Percentiles rank a stretch among this genome's conserved stretches.
Evolutionary conservation across 768 basidiomycete genomes (phyloP).

Genomic region (Kwoniella sp.): DNA sequence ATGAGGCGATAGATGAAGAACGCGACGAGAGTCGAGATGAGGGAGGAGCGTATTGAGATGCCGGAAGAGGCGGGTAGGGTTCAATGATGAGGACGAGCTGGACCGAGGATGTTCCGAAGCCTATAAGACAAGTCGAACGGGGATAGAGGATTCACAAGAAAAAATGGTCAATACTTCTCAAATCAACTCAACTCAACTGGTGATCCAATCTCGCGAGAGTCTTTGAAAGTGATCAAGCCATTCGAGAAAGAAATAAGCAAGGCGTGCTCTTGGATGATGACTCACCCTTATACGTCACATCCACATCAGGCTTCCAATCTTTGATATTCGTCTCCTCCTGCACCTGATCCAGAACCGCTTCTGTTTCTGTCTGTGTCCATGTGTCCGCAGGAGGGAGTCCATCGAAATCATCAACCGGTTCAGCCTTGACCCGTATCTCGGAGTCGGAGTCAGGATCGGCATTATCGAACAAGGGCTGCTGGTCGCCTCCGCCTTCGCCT

Average conservation of each 20-base stretch:
- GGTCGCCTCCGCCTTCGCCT: not conserved
- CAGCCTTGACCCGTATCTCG: conserved; percentile 26
- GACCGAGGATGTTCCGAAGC: conserved; percentile 54
- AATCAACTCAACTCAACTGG: too few relatives aligned
- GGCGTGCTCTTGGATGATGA: not conserved
- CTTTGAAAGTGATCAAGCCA: not conserved
- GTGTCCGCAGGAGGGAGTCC: not conserved
- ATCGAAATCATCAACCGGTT: conserved; percentile 34
- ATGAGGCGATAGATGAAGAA: conserved; percentile 44
- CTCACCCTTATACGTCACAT: conserved; percentile 51
- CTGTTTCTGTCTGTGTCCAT: too few relatives aligned
- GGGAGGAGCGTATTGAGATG: conserved; percentile 42
- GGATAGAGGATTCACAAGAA: too few relatives aligned
- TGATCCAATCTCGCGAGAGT: too few relatives aligned
- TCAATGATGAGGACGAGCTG: conserved; percentile 56
- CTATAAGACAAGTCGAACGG: conserved; percentile 15
- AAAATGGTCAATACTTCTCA: too few relatives aligned
- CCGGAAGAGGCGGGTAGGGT: conserved; percentile 51
- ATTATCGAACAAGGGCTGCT: not conserved
- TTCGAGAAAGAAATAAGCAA: not conserved
- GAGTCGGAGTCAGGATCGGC: not conserved
- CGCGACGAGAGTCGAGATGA: conserved; percentile 48
- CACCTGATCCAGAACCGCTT: conserved; percentile 6
- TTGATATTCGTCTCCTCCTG: conserved; percentile 40
- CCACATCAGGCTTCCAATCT: conserved; percentile 53